A percentile compares a stretch with the other conserved stretches of the same genome.
These are phyloP conservation scores for Metarhizium humberi DNA, from an alignment of 2,329 filamentous ascomycete genomes.

Conservation along the genomic window DNA sequence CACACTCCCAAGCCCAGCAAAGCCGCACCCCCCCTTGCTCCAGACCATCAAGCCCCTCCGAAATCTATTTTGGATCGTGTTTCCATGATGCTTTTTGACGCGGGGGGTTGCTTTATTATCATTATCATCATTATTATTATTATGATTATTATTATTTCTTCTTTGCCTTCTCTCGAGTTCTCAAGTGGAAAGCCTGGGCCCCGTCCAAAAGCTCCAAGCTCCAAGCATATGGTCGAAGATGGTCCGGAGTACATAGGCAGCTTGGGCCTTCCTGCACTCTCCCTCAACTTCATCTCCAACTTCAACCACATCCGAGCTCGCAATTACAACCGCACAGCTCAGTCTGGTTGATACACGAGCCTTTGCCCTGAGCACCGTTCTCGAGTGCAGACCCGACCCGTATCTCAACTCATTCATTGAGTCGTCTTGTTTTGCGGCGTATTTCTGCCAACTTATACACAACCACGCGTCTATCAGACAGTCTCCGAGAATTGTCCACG, in stretches of 20 bases:
- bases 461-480: neutral
- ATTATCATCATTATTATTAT: no score
- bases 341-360: neutral
- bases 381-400: neutral
- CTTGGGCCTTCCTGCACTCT: neutral
- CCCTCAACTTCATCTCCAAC: slow-evolving; percentile 1
- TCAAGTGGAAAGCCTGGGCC: neutral
- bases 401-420: neutral
- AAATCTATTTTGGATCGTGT: slow-evolving; percentile 6
- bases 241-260: neutral
- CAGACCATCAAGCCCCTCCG: neutral
- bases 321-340: neutral
- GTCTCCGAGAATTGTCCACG: neutral
- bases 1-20: neutral
- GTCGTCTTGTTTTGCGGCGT: neutral
- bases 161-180: neutral
- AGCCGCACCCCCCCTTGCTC: slow-evolving; percentile 2
- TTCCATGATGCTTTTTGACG: neutral
- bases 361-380: neutral
- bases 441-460: neutral
- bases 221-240: neutral
- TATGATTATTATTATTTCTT: no score
- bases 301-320: slow-evolving; percentile 2
- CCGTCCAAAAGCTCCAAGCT: neutral
- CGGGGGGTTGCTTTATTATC: no score